Percentiles rank a stretch among this genome's conserved stretches.
These are phyloP conservation scores for Naganishia kalamii DNA, from an alignment of 768 basidiomycete genomes.

Conservation along the genomic window DNA sequence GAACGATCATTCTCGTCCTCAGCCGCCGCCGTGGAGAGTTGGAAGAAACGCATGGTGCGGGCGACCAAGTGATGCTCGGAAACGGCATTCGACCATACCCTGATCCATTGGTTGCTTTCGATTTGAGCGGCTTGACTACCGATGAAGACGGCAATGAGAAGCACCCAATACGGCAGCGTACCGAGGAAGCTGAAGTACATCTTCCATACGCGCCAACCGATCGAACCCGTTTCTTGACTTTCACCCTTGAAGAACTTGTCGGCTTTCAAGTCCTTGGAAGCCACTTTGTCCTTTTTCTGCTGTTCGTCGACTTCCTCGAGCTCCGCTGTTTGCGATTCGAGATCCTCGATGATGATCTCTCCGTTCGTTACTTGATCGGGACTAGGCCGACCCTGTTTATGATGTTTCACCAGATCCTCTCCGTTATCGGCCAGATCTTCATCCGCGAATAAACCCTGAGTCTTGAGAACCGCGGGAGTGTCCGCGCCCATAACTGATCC, in stretches of 20 bases:
- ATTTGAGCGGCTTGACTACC: conserved; percentile 41
- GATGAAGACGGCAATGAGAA: conserved; percentile 36
- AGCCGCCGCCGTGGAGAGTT: not conserved
- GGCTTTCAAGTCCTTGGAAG: conserved; percentile 20
- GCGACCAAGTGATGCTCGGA: conserved; percentile 1
- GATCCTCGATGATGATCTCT: conserved; percentile 26
- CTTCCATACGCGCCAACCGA: conserved; percentile 34
- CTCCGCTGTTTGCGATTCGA: conserved; percentile 25
- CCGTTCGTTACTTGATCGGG: not conserved
- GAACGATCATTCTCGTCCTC: conserved; percentile 23
- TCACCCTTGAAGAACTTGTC: conserved; percentile 38
- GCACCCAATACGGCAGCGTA: conserved; percentile 34
- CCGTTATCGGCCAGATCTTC: conserved; percentile 27
- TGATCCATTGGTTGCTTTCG: conserved; percentile 43
- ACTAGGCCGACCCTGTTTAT: not conserved
- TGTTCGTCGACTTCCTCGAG: conserved; percentile 28
- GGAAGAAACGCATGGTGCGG: not conserved
- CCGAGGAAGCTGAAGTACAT: conserved; percentile 41
- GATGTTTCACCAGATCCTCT: conserved; percentile 15
- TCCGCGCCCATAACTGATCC: conserved; percentile 36
- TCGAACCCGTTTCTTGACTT: conserved; percentile 32
- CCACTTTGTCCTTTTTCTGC: conserved; percentile 29
- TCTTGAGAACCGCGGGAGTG: conserved; percentile 30
- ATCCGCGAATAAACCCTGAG: conserved; percentile 31
- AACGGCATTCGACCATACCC: conserved; percentile 42